These are phyloP conservation scores for Anthostomella pinea DNA, from an alignment of 2,329 filamentous ascomycete species.

Conservation along the genomic window DNA sequence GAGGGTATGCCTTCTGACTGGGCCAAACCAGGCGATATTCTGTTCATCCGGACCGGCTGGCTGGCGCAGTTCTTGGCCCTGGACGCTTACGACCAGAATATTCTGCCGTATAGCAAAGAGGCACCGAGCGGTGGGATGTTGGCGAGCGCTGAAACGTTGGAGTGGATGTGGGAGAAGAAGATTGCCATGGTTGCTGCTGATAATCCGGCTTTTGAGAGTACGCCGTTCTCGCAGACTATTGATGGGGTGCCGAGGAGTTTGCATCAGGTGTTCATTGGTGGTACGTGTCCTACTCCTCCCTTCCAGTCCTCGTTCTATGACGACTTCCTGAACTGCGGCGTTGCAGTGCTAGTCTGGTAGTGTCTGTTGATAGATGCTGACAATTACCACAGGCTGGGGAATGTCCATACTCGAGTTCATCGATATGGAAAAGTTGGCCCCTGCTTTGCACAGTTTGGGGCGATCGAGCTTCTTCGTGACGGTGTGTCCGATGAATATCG, in stretches of 20 bases:
- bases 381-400: too few relatives aligned
- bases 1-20: conserved; percentile 7
- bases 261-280: conserved; percentile 9
- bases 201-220: conserved; percentile 3
- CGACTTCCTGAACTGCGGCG: too few relatives aligned
- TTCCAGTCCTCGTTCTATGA: too few relatives aligned
- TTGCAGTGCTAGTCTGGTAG: too few relatives aligned
- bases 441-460: conserved; percentile 1
- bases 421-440: conserved; percentile 4
- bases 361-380: too few relatives aligned
- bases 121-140: conserved; percentile 6
- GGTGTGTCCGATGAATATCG: too few relatives aligned
- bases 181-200: conserved; percentile 5
- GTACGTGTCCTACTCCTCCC: too few relatives aligned
- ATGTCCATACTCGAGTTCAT: conserved; percentile 9
- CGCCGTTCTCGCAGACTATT: background rate
- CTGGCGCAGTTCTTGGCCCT: conserved; percentile 7
- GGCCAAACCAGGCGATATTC: conserved; percentile 5
- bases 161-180: conserved; percentile 12
- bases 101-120: conserved; percentile 2
- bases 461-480: conserved; percentile 13
- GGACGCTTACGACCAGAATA: conserved; percentile 3
- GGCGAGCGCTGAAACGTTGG: conserved; percentile 4
- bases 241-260: conserved; percentile 1
- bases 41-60: conserved; percentile 9